Conservation (phyloP, 345 rosid species). For the Balakata baccata region DNA sequence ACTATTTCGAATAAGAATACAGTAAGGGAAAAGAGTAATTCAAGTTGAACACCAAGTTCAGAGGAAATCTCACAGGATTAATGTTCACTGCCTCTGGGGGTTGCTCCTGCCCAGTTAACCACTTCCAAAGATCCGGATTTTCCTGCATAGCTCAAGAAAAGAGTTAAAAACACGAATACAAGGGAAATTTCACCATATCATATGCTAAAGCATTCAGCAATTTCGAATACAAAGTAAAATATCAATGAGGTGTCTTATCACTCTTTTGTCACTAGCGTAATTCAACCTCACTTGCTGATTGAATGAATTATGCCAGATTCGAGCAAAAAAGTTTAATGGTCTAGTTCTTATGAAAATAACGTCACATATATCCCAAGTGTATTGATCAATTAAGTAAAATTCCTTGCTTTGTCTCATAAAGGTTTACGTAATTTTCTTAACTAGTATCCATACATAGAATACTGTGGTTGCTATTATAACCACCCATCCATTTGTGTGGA, state of each 20-base stretch:
- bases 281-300: not conserved
- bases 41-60: not conserved
- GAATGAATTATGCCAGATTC: not conserved
- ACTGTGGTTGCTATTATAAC: not conserved
- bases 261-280: not conserved
- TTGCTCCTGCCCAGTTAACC: constrained; percentile 85
- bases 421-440: not conserved
- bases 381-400: not conserved
- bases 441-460: not conserved
- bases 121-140: constrained; percentile 95
- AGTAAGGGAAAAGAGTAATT: not conserved
- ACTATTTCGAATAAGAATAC: constrained; percentile 1
- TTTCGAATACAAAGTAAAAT: not conserved
- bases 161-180: not conserved
- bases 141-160: constrained; percentile 48
- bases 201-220: not conserved
- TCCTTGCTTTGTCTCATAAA: not conserved
- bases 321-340: not conserved
- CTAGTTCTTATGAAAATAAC: not conserved
- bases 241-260: not conserved
- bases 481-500: not conserved
- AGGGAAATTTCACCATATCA: not conserved
- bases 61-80: constrained; percentile 57
- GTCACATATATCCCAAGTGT: not conserved
- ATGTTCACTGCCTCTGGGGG: constrained; percentile 66